Conservation (phyloP, 2,329 filamentous ascomycete genomes). For the Tolypocladium cylindrosporum region DNA sequence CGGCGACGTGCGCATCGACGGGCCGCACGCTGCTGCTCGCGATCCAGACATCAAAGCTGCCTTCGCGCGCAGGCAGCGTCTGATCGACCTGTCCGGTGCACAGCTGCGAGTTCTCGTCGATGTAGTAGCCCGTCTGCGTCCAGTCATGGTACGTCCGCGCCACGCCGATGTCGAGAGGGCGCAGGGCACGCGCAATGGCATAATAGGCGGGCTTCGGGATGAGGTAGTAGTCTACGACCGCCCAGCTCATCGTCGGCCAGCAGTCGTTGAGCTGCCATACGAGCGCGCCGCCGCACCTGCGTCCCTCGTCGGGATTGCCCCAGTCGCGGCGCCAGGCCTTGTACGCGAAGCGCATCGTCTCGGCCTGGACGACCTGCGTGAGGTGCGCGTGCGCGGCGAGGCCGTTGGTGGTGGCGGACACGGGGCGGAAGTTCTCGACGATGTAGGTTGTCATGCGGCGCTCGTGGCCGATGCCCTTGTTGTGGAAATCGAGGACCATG, state of each 20-base stretch:
- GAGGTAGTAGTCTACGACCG: conserved; percentile 52
- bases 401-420: conserved; percentile 25
- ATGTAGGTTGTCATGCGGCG: conserved; percentile 65
- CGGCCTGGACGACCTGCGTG: conserved; percentile 44
- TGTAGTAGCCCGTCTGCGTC: conserved; percentile 14
- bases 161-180: conserved; percentile 49
- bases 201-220: conserved; percentile 52
- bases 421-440: conserved; percentile 58
- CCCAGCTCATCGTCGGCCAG: conserved; percentile 58
- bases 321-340: conserved; percentile 52
- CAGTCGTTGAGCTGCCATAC: conserved; percentile 65
- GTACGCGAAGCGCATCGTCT: conserved; percentile 41
- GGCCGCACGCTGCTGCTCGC: conserved; percentile 19
- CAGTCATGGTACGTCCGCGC: conserved; percentile 31
- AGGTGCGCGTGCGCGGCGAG: conserved; percentile 68
- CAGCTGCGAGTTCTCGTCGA: neutral
- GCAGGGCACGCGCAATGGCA: conserved; percentile 45
- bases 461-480: conserved; percentile 73
- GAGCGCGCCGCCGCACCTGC: conserved; percentile 52
- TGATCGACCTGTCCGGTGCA: conserved; percentile 20
- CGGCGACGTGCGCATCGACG: conserved; percentile 15
- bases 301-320: conserved; percentile 33
- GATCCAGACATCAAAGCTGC: conserved; percentile 32
- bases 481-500: conserved; percentile 69
- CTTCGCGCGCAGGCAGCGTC: conserved; percentile 22